Evolutionary conservation across 2,329 filamentous ascomycete species (phyloP).

Genomic region (Davidsoniella australis): DNA sequence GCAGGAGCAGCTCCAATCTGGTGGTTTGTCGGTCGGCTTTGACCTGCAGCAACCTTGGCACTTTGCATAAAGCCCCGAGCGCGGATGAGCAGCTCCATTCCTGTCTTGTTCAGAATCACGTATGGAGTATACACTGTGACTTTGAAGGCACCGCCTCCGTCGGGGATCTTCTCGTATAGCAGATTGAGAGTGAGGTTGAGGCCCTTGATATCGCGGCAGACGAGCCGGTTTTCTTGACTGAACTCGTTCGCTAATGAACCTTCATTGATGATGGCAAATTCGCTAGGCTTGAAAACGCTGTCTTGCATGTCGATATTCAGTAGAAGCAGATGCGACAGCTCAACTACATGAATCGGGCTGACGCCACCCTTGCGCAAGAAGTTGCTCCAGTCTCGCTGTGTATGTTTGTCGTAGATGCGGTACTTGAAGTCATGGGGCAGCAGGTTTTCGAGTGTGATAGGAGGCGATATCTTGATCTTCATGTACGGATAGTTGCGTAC

Average conservation of each 20-base stretch:
- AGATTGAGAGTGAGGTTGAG: slow-evolving; percentile 65
- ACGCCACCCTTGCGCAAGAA: slow-evolving; percentile 92
- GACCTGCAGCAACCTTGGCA: slow-evolving; percentile 67
- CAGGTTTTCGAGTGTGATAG: slow-evolving; percentile 85
- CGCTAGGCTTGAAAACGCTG: slow-evolving; percentile 82
- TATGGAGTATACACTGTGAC: slow-evolving; percentile 93
- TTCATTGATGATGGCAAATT: slow-evolving; percentile 93
- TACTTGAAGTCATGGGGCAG: slow-evolving; percentile 98
- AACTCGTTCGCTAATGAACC: slow-evolving; percentile 68
- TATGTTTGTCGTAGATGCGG: slow-evolving; percentile 95
- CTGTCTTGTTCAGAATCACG: slow-evolving; percentile 87
- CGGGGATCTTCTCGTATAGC: slow-evolving; percentile 78
- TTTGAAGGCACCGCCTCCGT: slow-evolving; percentile 90
- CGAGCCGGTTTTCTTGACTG: slow-evolving; percentile 59
- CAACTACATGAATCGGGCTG: slow-evolving; percentile 92
- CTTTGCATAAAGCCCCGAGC: slow-evolving; percentile 79
- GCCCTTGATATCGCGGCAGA: slow-evolving; percentile 72
- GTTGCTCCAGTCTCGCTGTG: slow-evolving; percentile 97
- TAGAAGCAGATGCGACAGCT: slow-evolving; percentile 80
- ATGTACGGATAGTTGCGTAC: slow-evolving; percentile 83
- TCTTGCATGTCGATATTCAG: slow-evolving; percentile 95
- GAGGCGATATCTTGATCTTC: slow-evolving; percentile 79
- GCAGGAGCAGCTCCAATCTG: background rate
- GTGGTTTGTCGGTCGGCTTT: slow-evolving; percentile 28
- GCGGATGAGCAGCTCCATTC: slow-evolving; percentile 70